Conservation (phyloP, 2,329 filamentous ascomycete species). For the Rhinocladiella mackenziei region DNA sequence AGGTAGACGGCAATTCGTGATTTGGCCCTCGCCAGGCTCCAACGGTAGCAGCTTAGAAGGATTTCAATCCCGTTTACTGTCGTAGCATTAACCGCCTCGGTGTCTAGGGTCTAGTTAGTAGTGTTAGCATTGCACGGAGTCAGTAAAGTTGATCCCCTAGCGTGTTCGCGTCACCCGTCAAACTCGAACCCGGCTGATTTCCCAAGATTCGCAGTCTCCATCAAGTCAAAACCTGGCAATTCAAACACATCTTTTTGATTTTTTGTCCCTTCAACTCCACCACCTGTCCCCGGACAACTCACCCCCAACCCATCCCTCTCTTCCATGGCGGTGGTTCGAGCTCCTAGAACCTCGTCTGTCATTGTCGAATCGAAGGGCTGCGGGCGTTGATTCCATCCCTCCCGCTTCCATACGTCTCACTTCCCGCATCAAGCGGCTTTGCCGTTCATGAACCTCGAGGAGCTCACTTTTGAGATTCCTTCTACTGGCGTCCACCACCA, state of each 20-base stretch:
- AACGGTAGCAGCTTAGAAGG: no score
- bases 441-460: conserved; percentile 29
- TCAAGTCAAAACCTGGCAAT: conserved; percentile 8
- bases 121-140: conserved; percentile 7
- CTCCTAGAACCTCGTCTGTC: conserved; percentile 5
- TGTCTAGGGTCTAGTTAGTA: conserved; percentile 23
- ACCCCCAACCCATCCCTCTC: no score
- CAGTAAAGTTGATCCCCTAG: no score
- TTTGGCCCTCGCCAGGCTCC: no score
- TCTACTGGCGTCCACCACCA: conserved; percentile 10
- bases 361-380: conserved; percentile 4
- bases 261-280: conserved; percentile 1
- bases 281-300: no score
- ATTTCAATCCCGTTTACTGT: no score
- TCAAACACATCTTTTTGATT: background rate
- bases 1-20: no score
- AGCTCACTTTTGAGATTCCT: conserved; percentile 15
- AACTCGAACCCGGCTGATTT: conserved; percentile 15
- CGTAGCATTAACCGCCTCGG: no score
- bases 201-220: conserved; percentile 15
- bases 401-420: conserved; percentile 7
- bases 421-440: conserved; percentile 7
- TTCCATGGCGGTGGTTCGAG: conserved; percentile 22
- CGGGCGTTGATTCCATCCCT: conserved; percentile 8
- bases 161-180: conserved; percentile 1